Percentiles rank a stretch among this genome's conserved stretches.
phyloP scores from a whole-genome alignment of 495 filamentous ascomycete species.

The Penicillium ochrochloron region DNA sequence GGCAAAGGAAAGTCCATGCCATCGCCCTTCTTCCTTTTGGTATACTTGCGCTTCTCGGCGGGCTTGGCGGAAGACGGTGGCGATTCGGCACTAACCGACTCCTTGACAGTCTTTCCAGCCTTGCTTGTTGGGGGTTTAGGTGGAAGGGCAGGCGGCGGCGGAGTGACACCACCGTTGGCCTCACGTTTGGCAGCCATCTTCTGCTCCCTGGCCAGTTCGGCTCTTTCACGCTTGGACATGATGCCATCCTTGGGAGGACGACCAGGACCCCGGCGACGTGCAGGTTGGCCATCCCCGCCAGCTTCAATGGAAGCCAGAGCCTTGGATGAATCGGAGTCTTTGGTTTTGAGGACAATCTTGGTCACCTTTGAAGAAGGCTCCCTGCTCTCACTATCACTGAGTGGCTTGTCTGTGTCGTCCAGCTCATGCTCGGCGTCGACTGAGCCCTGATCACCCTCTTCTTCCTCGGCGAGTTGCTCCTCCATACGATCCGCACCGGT shows the following conservation, averaged over 20 bases:
- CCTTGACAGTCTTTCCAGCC: conserved; percentile 56
- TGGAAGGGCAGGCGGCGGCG: conserved; percentile 38
- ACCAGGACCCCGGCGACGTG: conserved; percentile 80
- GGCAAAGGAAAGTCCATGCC: conserved; percentile 50
- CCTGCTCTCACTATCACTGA: conserved; percentile 39
- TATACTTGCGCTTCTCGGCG: conserved; percentile 75
- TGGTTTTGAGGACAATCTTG: conserved; percentile 48
- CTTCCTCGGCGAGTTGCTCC: conserved; percentile 56
- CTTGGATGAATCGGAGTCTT: conserved; percentile 35
- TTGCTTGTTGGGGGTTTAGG: conserved; percentile 49
- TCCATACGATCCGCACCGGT: conserved; percentile 73
- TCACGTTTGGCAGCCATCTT: conserved; percentile 54
- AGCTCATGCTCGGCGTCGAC: conserved; percentile 30
- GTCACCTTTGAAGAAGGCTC: conserved; percentile 41
- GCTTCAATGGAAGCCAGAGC: conserved; percentile 41
- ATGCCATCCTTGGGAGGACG: conserved; percentile 90
- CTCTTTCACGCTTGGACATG: conserved; percentile 85
- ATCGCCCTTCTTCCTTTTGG: conserved; percentile 70
- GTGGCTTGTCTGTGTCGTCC: conserved; percentile 40
- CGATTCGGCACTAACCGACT: conserved; percentile 56
- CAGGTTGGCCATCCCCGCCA: conserved; percentile 45
- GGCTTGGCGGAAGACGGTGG: conserved; percentile 53
- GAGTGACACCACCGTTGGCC: conserved; percentile 50
- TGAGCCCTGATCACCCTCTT: conserved; percentile 24
- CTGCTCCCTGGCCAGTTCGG: conserved; percentile 66